Evolutionary conservation across 306 rosid genomes (phyloP), one percentile per base, ranked within the genome.

Genomic region (Canavalia ensiformis): DNA sequence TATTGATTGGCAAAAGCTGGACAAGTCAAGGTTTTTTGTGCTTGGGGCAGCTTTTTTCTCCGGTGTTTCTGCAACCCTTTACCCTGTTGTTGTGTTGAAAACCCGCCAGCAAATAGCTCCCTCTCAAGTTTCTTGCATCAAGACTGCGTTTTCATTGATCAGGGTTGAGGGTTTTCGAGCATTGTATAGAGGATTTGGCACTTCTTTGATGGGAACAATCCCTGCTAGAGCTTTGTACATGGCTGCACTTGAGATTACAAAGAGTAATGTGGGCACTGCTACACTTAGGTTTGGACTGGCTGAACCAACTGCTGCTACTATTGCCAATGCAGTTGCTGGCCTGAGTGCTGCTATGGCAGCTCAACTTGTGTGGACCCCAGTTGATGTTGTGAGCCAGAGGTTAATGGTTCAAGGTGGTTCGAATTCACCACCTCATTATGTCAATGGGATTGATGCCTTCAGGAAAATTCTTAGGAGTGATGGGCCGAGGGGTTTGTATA

Each of bases 141-240:
- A 42, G 62, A 86, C 86, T 4, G 93, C 91, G 12, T 72, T 89
- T 80, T 88, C 89, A 18, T 82, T 90, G 7, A 88, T 90, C 45
- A 77, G 90, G 72, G 68, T 74, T 65, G 97, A 92, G 75, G 97
- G 97, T 9, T 85, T 85, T 18, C 72, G 90, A 51, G 93, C 93
- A 10, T 64, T 92, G 85, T 92, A 92, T 67, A 85, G 95, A 85
- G 97, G 97, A 29, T 92, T 92, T 70, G 97, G 97, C 12, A 92
- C 97, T 68, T 92, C 97, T 29, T 56, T 89, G 72, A 82, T 83
- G 90, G 97, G 97, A 9, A 92, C 95, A 2, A 60, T 92, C 68
- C 97, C 97, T 1, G 97, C 95, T 63, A 80, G 97, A 47, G 93
- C 95, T 12, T 76, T 92, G 3, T 92, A 92, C 80, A 92, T 90